These are phyloP conservation scores for Trapa incisa DNA, from an alignment of 345 rosid genomes.

Conservation along the genomic window DNA sequence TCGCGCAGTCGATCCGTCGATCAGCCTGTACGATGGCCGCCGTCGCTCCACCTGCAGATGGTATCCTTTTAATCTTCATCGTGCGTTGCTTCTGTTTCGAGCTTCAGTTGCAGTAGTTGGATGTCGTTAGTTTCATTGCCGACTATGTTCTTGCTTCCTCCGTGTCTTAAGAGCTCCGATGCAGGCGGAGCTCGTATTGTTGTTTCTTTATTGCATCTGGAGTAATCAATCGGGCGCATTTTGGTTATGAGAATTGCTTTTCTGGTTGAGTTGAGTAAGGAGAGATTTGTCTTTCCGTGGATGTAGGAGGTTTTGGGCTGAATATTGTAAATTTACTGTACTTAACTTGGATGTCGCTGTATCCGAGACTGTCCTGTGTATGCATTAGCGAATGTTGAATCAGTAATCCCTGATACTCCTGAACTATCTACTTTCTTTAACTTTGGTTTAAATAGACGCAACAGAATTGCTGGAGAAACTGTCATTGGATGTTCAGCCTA, in stretches of 20 bases:
- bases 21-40: constrained; percentile 34
- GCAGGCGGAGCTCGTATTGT: not conserved
- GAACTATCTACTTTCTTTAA: constrained; percentile 36
- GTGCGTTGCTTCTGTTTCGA: constrained; percentile 3
- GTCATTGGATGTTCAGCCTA: constrained; percentile 49
- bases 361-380: too few species aligned
- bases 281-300: too few species aligned
- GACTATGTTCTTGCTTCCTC: not conserved
- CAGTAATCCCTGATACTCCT: not conserved
- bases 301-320: too few species aligned
- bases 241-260: too few species aligned
- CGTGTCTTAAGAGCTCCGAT: not conserved
- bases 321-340: too few species aligned
- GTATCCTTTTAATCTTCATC: constrained; percentile 45
- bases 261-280: too few species aligned
- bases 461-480: constrained; percentile 75
- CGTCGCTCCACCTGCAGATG: constrained; percentile 54
- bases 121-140: not conserved
- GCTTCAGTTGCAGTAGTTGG: not conserved
- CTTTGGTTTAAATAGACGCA: constrained; percentile 36
- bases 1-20: not conserved
- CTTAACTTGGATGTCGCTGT: too few species aligned
- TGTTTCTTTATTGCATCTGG: too few species aligned
- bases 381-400: not conserved
- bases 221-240: too few species aligned